Base-by-base conservation (phyloP, 2,329 filamentous ascomycete genomes). In the Cladophialophora yegresii region DNA sequence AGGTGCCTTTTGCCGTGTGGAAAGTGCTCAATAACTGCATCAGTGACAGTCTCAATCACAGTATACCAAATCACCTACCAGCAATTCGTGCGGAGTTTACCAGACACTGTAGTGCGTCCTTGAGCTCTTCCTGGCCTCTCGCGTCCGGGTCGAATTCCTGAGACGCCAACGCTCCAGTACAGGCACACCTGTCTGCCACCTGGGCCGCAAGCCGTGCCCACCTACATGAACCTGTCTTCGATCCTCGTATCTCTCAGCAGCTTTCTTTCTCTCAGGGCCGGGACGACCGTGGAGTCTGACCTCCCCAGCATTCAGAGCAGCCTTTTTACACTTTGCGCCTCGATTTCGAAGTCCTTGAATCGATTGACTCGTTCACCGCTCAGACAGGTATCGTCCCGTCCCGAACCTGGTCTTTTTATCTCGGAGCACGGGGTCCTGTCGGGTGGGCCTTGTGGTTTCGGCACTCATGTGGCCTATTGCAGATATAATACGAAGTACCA, bases 401-500 rank as follows among this genome's bases (percentile, higher is more conserved):
- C 4, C 36, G 36, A 40, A n/a, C 36, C 36, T 40, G 36, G 36
- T 40, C 36, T 16, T 12, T 16, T 16, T 40, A 16, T 8, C 36
- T 40, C 7, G 36, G 16, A 40, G 36, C 36, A 16, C 13, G 36
- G 16, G 54, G 28, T 22, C 30, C 32, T 57, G 28, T 36, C 33
- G n/a, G 54, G 28, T 22, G 13, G 22, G 30, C 16, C 33, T 36
- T 45, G 30, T 22, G 30, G 33, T 26, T 36, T 23, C 33, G 12
- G 30, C 54, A n/a, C n/a, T 20, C 4, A 36, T n/a, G n/a, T 26
- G 16, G 23, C 22, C 54, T 16, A 23, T 36, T n/a, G 4, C 30
- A 57, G 26, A 57, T 33, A 43, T n/a, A n/a, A n/a, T n/a, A n/a
- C n/a, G n/a, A n/a, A n/a, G n/a, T 12, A 22, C 32, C 54, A 33